These are phyloP conservation scores for Calonectria hongkongensis DNA, from an alignment of 2,329 filamentous ascomycete species.

Conservation along the genomic window DNA sequence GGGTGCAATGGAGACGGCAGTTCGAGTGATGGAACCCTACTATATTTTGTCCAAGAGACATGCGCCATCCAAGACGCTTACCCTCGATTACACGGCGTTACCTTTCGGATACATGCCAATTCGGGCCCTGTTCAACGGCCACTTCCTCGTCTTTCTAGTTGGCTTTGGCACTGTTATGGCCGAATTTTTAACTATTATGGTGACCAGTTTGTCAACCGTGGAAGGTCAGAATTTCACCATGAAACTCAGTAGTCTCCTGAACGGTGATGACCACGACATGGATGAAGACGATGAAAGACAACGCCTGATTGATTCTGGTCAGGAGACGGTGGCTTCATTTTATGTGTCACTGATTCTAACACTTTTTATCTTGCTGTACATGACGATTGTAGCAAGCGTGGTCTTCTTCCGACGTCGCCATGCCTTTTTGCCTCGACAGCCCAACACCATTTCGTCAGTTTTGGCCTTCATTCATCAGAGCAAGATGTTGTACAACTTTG, in stretches of 20 bases:
- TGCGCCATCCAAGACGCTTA: conserved; percentile 79
- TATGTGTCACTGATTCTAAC: conserved; percentile 78
- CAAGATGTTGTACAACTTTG: conserved; percentile 86
- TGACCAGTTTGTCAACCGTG: conserved; percentile 79
- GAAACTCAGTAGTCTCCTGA: conserved; percentile 47
- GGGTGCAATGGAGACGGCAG: conserved; percentile 80
- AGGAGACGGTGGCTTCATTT: conserved; percentile 79
- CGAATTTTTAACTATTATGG: conserved; percentile 82
- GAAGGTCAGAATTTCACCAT: conserved; percentile 76
- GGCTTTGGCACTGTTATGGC: conserved; percentile 83
- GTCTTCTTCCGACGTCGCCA: conserved; percentile 79
- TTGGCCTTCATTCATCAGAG: conserved; percentile 87
- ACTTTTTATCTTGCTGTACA: conserved; percentile 78
- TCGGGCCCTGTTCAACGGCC: conserved; percentile 76
- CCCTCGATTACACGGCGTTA: conserved; percentile 83
- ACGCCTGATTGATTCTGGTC: conserved; percentile 65
- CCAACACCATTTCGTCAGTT: conserved; percentile 85
- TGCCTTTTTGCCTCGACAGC: conserved; percentile 85
- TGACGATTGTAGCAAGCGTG: conserved; percentile 74
- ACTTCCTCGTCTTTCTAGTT: conserved; percentile 80
- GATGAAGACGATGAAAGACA: conserved; percentile 45
- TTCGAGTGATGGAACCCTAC: conserved; percentile 85
- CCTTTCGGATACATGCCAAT: conserved; percentile 80
- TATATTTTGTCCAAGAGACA: conserved; percentile 81
- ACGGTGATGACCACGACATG: conserved; percentile 23